Percentiles rank a stretch among this genome's conserved stretches.
Conservation (phyloP, 768 basidiomycete species). For the Mycena albidolilacea region DNA sequence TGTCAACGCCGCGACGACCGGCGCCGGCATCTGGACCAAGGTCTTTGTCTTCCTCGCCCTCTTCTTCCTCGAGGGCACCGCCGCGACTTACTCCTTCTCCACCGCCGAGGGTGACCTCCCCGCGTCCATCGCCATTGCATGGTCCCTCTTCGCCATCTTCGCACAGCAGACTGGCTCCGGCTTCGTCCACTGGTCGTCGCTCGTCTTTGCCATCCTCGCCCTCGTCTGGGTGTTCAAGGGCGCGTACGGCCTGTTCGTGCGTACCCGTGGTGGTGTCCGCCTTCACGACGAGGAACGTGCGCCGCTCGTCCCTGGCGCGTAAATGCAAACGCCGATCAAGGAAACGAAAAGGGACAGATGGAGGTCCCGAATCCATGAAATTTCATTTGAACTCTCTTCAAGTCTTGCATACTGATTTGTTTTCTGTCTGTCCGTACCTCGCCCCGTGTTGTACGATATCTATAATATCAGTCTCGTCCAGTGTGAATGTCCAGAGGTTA, state of each 20-base stretch:
- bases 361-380: slow-evolving; percentile 7
- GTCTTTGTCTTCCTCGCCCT: slow-evolving; percentile 95
- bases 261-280: slow-evolving; percentile 67
- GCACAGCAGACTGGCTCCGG: slow-evolving; percentile 74
- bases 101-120: slow-evolving; percentile 92
- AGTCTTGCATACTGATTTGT: slow-evolving; percentile 9
- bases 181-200: slow-evolving; percentile 93
- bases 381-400: neutral
- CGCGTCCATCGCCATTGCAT: slow-evolving; percentile 91
- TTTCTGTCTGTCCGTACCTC: neutral
- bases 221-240: slow-evolving; percentile 90
- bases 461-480: slow-evolving; percentile 9
- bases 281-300: slow-evolving; percentile 91
- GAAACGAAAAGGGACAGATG: slow-evolving; percentile 18
- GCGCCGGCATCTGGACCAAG: slow-evolving; percentile 91
- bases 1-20: slow-evolving; percentile 73
- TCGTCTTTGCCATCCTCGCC: slow-evolving; percentile 88
- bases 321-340: slow-evolving; percentile 18
- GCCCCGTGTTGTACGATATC: slow-evolving; percentile 15
- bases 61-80: slow-evolving; percentile 93
- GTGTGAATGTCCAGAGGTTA: neutral
- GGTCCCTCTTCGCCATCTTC: slow-evolving; percentile 96
- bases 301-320: slow-evolving; percentile 73
- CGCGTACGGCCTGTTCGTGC: slow-evolving; percentile 66
- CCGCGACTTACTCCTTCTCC: slow-evolving; percentile 94